phyloP scores from a whole-genome alignment of 1,139 yeast genomes.

The Martiniozyma asiatica region DNA sequence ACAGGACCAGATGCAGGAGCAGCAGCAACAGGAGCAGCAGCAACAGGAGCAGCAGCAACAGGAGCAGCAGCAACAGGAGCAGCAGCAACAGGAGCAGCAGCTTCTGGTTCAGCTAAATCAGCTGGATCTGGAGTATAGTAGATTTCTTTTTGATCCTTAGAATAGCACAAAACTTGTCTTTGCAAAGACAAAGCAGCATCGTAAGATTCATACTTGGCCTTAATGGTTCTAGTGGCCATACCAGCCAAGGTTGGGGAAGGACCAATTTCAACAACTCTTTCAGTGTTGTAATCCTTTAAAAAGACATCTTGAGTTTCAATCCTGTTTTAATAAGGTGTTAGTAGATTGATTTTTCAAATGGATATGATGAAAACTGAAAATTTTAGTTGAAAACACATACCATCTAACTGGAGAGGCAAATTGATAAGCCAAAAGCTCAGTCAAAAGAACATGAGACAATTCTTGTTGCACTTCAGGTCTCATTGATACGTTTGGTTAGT shows the following conservation, averaged over 20 bases:
- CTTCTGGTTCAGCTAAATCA: constrained; percentile 33
- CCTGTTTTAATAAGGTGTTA: constrained; percentile 16
- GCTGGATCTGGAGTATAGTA: constrained; percentile 88
- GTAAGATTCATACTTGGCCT: constrained; percentile 91
- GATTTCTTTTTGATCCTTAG: constrained; percentile 91
- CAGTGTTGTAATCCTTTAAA: constrained; percentile 86
- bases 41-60: constrained; percentile 41
- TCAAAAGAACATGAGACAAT: constrained; percentile 83
- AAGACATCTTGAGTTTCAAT: constrained; percentile 98
- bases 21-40: constrained; percentile 48
- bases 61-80: constrained; percentile 35
- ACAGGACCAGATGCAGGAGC: constrained; percentile 63
- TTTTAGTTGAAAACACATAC: constrained; percentile 26
- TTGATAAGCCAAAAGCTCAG: constrained; percentile 94
- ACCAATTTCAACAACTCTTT: constrained; percentile 94
- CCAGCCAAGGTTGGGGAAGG: constrained; percentile 98
- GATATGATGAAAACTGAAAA: no score
- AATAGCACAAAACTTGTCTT: constrained; percentile 91
- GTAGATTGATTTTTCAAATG: constrained; percentile 3
- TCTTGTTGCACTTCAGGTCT: constrained; percentile 98
- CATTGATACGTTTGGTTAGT: no score
- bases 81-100: constrained; percentile 26
- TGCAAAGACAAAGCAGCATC: constrained; percentile 95
- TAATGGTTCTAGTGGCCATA: constrained; percentile 95
- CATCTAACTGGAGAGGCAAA: constrained; percentile 99